Base-by-base conservation (phyloP, 225 moss, liverwort and hornwort species). In the Bryoerythrophyllum caledonicum region DNA sequence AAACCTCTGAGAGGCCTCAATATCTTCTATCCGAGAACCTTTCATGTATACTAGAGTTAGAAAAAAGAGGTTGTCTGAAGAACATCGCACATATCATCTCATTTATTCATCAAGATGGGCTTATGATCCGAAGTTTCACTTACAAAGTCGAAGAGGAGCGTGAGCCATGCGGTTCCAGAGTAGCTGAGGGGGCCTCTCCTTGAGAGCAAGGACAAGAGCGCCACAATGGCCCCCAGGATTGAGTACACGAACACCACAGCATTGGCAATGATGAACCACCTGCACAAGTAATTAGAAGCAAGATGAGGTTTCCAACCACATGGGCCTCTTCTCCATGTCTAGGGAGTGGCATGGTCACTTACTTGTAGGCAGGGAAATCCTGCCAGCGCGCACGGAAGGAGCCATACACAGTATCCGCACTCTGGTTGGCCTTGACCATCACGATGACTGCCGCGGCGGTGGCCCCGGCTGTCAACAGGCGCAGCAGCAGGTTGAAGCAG, bases 191-290 rank as follows among this genome's bases (percentile, higher is more conserved):
- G 85, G n/a, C 88, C 85, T 10, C 88, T 73, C 23, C 85, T 63
- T 4, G 20, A 21, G 20, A 74, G 1, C 27, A 88, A 7, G 16
- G 88, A 38, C 21, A 72, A 0, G 32, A 71, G 63, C 11, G 83
- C 82, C 15, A 88, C 58, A 27, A 85, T 0, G 6, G 80, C 44
- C 11, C 74, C 90, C 24, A 91, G 8, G 48, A 91, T 62, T 19
- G 86, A n/a, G 76, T 91, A 94, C 41, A 82, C 83, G 63, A 90
- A 94, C 55, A 84, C 90, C 26, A 94, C 78, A 30, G 83, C 4
- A 72, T 90, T 91, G 8, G 90, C 91, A 16, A 90, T 28, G 41
- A 94, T 20, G 61, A 91, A 91, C 86, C 86, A 94, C 74, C 93
- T 94, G 88, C 65, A 63, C 4, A 48, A 6, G 14, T 11, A 49